Base-by-base conservation (phyloP, 2,329 filamentous ascomycete genomes). In the Anthostomella pinea region DNA sequence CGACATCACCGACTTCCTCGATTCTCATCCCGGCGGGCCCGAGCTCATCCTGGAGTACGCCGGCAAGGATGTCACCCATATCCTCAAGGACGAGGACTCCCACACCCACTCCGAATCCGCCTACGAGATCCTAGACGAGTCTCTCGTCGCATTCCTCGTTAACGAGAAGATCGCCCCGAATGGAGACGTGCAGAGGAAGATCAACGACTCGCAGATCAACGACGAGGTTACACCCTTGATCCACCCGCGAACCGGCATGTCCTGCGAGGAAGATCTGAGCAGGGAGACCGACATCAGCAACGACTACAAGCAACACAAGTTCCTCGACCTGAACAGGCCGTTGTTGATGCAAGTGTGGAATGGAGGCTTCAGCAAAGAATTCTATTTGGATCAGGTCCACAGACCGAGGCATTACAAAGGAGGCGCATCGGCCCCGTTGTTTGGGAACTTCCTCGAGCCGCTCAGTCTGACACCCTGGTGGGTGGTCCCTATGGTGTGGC, bases 391-490 rank as follows among this genome's bases (percentile, higher is more conserved):
- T 52, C 93, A 98, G 63, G 87, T 98, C 34, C 93, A 98, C 62
- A 83, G 93, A 28, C 93, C 93, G 13, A 82, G 93, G 41, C 91
- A 98, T 64, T 98, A 97, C 74, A 94, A 83, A 60, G 91, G 91
- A 48, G 93, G 93, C 40, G 81, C 81, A 45, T 96, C 89, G 6
- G 93, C 93, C 23, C 93, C 93, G 14, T 68, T 98, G 16, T 98
- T 98, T 65, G 93, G 93, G 42, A 97, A 98, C 67, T 95, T 98
- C 62, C 72, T 98, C n/a, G 93, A 98, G 67, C 93, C 93, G n/a
- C 69, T 98, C 41, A 90, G 83, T 63, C 85, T 90, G 73, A 98
- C 93, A 3, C 79, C 93, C 2, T 98, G 93, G 93, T 98, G 84
- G 80, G 63, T 95, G 28, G 75, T 98, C 8, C 93, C 93, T 3